phyloP scores from a whole-genome alignment of 306 rosid species.

The Mimosa bimucronata region DNA sequence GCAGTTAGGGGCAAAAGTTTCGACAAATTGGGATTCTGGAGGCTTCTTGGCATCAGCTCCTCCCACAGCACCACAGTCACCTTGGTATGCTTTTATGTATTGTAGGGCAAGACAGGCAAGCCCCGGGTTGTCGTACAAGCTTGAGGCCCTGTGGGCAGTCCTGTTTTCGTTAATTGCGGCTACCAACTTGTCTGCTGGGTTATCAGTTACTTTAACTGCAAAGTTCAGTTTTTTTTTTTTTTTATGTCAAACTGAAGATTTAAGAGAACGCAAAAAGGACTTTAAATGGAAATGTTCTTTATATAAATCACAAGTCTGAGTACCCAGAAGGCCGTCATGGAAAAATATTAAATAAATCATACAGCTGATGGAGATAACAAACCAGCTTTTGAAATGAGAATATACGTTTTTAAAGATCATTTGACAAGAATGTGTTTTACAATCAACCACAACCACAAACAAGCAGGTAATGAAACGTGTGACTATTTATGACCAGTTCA shows the following conservation, averaged over 20 bases:
- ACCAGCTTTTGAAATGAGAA: neutral
- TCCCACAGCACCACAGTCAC: conserved; percentile 80
- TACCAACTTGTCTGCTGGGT: conserved; percentile 63
- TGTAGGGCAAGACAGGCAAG: conserved; percentile 90
- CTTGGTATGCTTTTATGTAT: conserved; percentile 83
- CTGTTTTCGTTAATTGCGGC: conserved; percentile 50
- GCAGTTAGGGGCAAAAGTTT: conserved; percentile 81
- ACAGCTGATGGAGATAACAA: neutral
- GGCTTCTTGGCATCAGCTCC: conserved; percentile 88
- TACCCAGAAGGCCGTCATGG: neutral
- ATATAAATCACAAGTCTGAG: neutral
- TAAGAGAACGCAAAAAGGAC: neutral
- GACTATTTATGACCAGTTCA: conserved; percentile 7
- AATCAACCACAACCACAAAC: neutral
- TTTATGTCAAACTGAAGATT: conserved; percentile 23
- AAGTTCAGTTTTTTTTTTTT: conserved; percentile 18
- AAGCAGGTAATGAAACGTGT: neutral
- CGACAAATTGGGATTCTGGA: conserved; percentile 67
- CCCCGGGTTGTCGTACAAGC: conserved; percentile 56
- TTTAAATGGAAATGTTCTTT: neutral
- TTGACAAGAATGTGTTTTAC: neutral
- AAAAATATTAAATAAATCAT: neutral
- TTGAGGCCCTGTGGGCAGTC: conserved; percentile 50
- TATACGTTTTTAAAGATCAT: neutral
- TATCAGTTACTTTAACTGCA: conserved; percentile 50